These are phyloP conservation scores for Teratosphaeria gauchensis DNA, from an alignment of 2,329 filamentous ascomycete species.

Conservation along the genomic window DNA sequence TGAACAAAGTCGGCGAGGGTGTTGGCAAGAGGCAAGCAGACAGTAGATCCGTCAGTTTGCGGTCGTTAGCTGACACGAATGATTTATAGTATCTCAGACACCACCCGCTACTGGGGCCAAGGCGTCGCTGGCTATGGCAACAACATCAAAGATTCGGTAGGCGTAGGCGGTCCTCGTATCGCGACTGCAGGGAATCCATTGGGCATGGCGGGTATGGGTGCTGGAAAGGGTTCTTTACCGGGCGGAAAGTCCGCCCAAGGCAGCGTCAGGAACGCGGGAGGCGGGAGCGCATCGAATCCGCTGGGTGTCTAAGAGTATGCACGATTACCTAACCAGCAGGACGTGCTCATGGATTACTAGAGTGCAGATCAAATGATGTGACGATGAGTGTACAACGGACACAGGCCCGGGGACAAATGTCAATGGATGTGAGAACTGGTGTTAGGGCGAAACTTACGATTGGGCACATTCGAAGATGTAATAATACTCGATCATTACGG, in stretches of 20 bases:
- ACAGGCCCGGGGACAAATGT: too few species aligned
- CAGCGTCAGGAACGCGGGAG: background rate
- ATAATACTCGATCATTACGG: too few species aligned
- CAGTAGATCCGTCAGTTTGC: background rate
- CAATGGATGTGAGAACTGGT: too few species aligned
- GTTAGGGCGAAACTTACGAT: too few species aligned
- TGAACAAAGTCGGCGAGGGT: conserved; percentile 38
- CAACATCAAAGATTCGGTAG: conserved; percentile 39
- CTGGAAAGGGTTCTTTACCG: conserved; percentile 17
- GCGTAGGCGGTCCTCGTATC: conserved; percentile 34
- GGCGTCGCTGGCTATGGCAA: conserved; percentile 41
- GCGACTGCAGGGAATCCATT: conserved; percentile 38
- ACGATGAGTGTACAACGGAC: background rate
- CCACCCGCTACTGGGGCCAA: conserved; percentile 38
- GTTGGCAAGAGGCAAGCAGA: conserved; percentile 30
- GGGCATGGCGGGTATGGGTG: conserved; percentile 29
- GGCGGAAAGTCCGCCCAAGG: conserved; percentile 1
- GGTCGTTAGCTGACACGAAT: background rate
- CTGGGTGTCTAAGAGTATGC: background rate
- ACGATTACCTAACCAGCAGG: background rate
- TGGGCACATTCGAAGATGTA: too few species aligned
- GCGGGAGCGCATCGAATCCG: background rate
- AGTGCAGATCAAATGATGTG: background rate
- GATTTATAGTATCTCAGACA: conserved; percentile 31
- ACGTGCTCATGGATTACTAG: background rate